These are phyloP conservation scores for Trichosporon sp. DNA, from an alignment of 1,284 basidiomycete genomes.

Conservation along the genomic window DNA sequence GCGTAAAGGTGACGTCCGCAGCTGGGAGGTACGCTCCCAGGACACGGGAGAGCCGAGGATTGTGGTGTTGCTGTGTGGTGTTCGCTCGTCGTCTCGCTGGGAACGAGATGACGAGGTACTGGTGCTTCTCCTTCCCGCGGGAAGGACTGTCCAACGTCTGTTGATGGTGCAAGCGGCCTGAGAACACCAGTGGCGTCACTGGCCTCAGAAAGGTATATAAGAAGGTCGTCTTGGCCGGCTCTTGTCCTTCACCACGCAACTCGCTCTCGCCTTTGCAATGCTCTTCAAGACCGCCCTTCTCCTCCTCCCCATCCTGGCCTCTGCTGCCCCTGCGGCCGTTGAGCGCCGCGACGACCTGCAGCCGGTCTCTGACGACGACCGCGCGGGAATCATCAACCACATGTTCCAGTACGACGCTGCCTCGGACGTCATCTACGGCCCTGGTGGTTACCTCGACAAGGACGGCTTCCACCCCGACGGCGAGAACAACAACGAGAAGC, in stretches of 20 bases:
- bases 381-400: not conserved
- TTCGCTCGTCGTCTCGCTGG: not conserved
- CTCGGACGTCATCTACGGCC: not conserved
- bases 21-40: not conserved
- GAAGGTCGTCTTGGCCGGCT: not conserved
- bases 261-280: not conserved
- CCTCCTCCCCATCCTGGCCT: not conserved
- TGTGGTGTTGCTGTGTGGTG: not conserved
- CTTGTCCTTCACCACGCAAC: not conserved
- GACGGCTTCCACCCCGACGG: not conserved
- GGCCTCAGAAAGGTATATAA: not conserved
- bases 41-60: not conserved
- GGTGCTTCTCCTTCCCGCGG: not conserved
- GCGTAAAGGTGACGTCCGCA: not conserved
- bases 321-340: not conserved
- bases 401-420: conserved; percentile 2
- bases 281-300: conserved; percentile 1
- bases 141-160: not conserved
- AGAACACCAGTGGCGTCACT: not conserved
- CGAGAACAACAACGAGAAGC: not conserved
- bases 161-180: not conserved
- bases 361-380: not conserved
- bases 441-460: not conserved
- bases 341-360: not conserved
- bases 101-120: not conserved